Percentiles rank a stretch among this genome's conserved stretches.
phyloP scores from a whole-genome alignment of 495 filamentous ascomycete genomes.

The Daldinia loculata region DNA sequence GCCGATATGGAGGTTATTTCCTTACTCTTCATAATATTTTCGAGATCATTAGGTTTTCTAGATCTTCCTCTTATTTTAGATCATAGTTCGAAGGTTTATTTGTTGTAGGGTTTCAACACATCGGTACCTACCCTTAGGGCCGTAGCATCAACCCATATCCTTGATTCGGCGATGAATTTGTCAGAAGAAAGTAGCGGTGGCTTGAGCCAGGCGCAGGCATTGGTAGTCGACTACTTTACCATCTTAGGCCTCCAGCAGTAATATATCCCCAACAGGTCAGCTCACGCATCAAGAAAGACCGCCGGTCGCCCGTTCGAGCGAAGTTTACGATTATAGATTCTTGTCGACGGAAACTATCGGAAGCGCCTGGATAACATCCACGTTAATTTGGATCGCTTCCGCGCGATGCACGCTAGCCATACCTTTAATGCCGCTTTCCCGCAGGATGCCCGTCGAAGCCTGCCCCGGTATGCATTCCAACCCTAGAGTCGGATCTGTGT shows the following conservation, averaged over 20 bases:
- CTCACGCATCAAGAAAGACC: constrained; percentile 19
- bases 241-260: constrained; percentile 20
- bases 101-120: constrained; percentile 13
- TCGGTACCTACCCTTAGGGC: constrained; percentile 12
- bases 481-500: constrained; percentile 27
- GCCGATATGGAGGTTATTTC: constrained; percentile 11
- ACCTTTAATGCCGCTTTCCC: constrained; percentile 32
- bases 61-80: constrained; percentile 6
- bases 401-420: constrained; percentile 28
- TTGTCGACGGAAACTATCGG: constrained; percentile 32
- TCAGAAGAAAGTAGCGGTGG: constrained; percentile 14
- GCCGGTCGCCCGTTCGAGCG: constrained; percentile 22
- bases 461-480: constrained; percentile 33
- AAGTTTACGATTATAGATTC: constrained; percentile 12
- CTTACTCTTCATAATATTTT: constrained; percentile 18
- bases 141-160: constrained; percentile 20
- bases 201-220: constrained; percentile 18
- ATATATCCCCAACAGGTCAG: constrained; percentile 27
- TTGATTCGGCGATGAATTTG: constrained; percentile 13
- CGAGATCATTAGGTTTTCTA: not conserved
- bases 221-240: constrained; percentile 20
- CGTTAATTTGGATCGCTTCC: constrained; percentile 38
- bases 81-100: constrained; percentile 9
- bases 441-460: constrained; percentile 27
- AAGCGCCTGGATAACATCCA: constrained; percentile 19